These are phyloP conservation scores for Russula emetica DNA, from an alignment of 768 basidiomycete species.

Conservation along the genomic window DNA sequence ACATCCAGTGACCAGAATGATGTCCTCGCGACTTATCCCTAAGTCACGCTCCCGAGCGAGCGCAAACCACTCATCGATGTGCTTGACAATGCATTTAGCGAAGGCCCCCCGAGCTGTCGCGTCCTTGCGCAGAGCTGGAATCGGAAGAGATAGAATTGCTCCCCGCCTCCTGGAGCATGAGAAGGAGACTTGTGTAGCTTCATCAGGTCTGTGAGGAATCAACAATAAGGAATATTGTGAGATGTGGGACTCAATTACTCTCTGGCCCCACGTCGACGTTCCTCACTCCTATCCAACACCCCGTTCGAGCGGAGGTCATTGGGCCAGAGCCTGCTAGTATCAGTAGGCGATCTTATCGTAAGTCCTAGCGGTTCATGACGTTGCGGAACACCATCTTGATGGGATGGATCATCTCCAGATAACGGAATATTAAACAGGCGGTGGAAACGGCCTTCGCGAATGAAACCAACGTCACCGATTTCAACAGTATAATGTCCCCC, in stretches of 20 bases:
- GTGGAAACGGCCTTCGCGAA: neutral
- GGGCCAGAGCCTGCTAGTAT: neutral
- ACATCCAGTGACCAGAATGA: too few species aligned
- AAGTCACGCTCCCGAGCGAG: too few species aligned
- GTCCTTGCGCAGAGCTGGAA: constrained; percentile 1
- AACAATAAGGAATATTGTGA: too few species aligned
- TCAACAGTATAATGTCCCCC: neutral
- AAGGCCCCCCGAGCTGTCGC: neutral
- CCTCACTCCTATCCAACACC: neutral
- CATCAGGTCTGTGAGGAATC: neutral
- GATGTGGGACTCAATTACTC: neutral
- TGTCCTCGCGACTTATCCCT: too few species aligned
- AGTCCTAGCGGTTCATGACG: neutral
- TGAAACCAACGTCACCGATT: constrained; percentile 6
- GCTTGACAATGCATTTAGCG: too few species aligned
- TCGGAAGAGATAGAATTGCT: neutral
- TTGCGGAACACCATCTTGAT: neutral
- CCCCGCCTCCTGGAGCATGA: constrained; percentile 1
- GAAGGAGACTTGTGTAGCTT: neutral
- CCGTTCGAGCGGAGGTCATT: neutral
- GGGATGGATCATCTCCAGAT: neutral
- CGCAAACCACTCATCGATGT: too few species aligned
- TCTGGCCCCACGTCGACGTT: neutral
- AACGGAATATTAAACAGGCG: neutral
- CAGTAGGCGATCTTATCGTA: neutral